Evolutionary conservation across 495 filamentous ascomycete species (phyloP).

Genomic region (Xanthoparmelia taractica): DNA sequence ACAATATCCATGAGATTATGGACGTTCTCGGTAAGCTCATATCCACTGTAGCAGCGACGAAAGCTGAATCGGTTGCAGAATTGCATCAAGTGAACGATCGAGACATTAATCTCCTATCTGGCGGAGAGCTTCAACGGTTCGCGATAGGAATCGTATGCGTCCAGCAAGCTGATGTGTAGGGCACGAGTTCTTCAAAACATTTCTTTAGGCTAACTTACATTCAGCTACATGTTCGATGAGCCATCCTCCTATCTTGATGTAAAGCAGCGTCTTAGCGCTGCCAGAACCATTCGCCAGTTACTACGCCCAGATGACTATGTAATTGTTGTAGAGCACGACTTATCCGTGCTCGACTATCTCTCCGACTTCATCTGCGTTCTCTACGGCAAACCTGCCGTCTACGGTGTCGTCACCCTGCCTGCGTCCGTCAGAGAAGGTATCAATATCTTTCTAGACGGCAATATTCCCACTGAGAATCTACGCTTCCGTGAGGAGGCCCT

Average conservation of each 20-base stretch:
- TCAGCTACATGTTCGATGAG: conserved; percentile 97
- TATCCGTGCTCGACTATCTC: conserved; percentile 94
- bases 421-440: conserved; percentile 97
- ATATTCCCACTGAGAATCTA: conserved; percentile 96
- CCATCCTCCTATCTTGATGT: conserved; percentile 98
- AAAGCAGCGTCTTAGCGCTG: conserved; percentile 91
- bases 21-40: conserved; percentile 60
- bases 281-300: conserved; percentile 82
- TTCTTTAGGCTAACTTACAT: conserved; percentile 20
- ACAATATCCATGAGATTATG: conserved; percentile 77
- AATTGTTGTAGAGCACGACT: conserved; percentile 97
- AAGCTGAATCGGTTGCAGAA: conserved; percentile 46
- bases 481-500: conserved; percentile 96
- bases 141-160: conserved; percentile 94
- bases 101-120: conserved; percentile 81
- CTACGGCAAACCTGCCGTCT: conserved; percentile 89
- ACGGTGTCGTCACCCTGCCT: conserved; percentile 96
- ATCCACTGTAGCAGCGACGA: not conserved
- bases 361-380: conserved; percentile 97
- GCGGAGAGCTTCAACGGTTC: conserved; percentile 96
- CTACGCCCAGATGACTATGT: conserved; percentile 87
- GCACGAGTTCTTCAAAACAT: conserved; percentile 3
- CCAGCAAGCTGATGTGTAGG: conserved; percentile 89
- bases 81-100: conserved; percentile 78
- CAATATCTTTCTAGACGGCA: conserved; percentile 98